A percentile compares a stretch with the other conserved stretches of the same genome.
Conservation (phyloP, 768 basidiomycete genomes). For the Tricholoma hemisulphureum region DNA sequence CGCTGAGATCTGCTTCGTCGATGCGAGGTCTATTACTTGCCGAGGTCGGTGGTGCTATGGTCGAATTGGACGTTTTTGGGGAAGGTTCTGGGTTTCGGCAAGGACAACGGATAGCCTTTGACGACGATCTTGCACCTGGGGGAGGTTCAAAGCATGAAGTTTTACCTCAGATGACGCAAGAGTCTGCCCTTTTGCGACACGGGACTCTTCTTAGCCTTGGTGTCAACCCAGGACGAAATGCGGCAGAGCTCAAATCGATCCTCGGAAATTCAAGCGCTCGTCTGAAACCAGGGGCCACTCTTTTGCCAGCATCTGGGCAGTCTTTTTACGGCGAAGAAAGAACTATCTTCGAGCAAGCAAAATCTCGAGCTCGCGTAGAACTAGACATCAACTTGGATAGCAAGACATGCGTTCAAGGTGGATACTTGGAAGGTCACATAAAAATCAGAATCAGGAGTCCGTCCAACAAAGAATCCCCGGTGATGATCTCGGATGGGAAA, state of each 20-base stretch:
- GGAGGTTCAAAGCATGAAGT: constrained; percentile 24
- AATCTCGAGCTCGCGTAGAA: constrained; percentile 71
- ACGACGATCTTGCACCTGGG: neutral
- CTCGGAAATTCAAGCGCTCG: constrained; percentile 61
- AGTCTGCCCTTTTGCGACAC: constrained; percentile 36
- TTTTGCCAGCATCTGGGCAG: constrained; percentile 34
- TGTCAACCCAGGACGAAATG: constrained; percentile 47
- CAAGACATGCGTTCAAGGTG: constrained; percentile 78
- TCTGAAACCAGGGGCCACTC: constrained; percentile 51
- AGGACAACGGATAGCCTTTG: constrained; percentile 36
- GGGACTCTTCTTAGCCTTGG: constrained; percentile 55
- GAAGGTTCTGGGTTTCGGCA: constrained; percentile 37
- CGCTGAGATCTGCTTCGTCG: constrained; percentile 33
- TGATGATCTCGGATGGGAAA: constrained; percentile 73
- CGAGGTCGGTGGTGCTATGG: constrained; percentile 47
- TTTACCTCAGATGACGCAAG: constrained; percentile 24
- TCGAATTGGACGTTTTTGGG: constrained; percentile 39
- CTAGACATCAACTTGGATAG: constrained; percentile 78
- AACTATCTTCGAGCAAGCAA: constrained; percentile 68
- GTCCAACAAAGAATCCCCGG: constrained; percentile 51
- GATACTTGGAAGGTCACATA: constrained; percentile 65
- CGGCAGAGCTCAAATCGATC: constrained; percentile 58
- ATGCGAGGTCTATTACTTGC: constrained; percentile 50
- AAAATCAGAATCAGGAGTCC: constrained; percentile 61
- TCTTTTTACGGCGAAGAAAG: constrained; percentile 20